Conservation (phyloP, 1,284 basidiomycete genomes). For the Rhodofomes roseus region DNA sequence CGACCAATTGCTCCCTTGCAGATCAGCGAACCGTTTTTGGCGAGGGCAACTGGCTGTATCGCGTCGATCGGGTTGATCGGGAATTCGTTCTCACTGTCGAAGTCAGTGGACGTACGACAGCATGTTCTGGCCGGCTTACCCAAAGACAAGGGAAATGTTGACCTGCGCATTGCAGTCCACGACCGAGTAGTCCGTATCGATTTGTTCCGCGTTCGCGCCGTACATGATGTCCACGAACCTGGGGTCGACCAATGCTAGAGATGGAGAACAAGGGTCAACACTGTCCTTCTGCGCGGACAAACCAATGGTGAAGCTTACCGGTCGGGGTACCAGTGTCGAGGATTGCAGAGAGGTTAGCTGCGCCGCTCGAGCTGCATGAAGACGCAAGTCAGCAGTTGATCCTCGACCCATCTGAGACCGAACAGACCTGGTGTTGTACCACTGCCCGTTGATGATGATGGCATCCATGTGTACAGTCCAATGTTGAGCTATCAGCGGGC, state of each 20-base stretch:
- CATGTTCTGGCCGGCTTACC: not conserved
- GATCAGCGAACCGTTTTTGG: not conserved
- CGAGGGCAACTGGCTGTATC: not conserved
- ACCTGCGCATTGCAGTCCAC: constrained; percentile 1
- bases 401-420: too few relatives aligned
- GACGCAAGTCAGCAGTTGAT: not conserved
- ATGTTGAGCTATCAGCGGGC: not conserved
- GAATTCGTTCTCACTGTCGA: not conserved
- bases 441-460: constrained; percentile 6
- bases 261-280: not conserved
- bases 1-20: constrained; percentile 3
- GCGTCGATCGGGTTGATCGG: constrained; percentile 5
- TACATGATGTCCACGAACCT: constrained; percentile 5
- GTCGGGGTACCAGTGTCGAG: constrained; percentile 8
- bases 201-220: not conserved
- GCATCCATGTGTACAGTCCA: constrained; percentile 5
- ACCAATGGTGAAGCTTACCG: not conserved
- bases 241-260: constrained; percentile 5
- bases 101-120: not conserved
- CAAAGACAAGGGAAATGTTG: constrained; percentile 5
- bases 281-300: too few relatives aligned
- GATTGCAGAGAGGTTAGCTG: constrained; percentile 1
- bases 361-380: not conserved
- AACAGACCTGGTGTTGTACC: constrained; percentile 6
- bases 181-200: not conserved